Evolutionary conservation across 1,284 basidiomycete genomes (phyloP).

Genomic region (Exsudoporus floridanus): DNA sequence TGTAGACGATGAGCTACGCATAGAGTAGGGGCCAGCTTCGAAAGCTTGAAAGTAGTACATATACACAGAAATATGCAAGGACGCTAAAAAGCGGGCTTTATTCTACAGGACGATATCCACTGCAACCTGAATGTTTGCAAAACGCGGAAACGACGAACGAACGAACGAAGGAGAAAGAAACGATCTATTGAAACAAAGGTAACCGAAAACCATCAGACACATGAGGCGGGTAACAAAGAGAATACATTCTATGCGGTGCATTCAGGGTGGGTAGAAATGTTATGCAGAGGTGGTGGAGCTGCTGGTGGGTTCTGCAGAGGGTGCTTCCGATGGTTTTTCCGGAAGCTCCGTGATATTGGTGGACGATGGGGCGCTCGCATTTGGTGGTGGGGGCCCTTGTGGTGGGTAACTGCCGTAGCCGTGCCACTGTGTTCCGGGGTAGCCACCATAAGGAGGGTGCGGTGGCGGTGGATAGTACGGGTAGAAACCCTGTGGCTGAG

Average conservation of each 20-base stretch:
- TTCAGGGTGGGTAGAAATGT: conserved; percentile 3
- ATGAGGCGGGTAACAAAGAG: conserved; percentile 12
- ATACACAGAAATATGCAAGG: conserved; percentile 32
- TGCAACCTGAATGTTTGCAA: conserved; percentile 4
- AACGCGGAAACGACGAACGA: conserved; percentile 6
- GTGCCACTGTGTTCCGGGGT: conserved; percentile 29
- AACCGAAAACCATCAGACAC: conserved; percentile 12
- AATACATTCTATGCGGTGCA: conserved; percentile 27
- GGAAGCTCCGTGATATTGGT: conserved; percentile 12
- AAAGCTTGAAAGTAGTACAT: conserved; percentile 24
- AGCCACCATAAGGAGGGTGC: conserved; percentile 30
- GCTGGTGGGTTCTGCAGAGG: conserved; percentile 18
- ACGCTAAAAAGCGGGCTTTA: conserved; percentile 15
- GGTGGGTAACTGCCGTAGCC: conserved; percentile 28
- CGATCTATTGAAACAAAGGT: conserved; percentile 31
- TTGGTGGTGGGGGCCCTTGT: conserved; percentile 22
- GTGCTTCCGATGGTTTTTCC: conserved; percentile 29
- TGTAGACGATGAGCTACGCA: conserved; percentile 21
- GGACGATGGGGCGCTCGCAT: conserved; percentile 15
- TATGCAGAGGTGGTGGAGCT: conserved; percentile 24
- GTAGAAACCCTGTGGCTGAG: conserved; percentile 25
- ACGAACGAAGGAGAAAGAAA: background rate
- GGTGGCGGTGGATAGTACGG: conserved; percentile 30
- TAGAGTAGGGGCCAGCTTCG: conserved; percentile 14
- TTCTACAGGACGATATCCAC: conserved; percentile 28